These are phyloP conservation scores for Rubroshorea leprosula DNA, from an alignment of 345 rosid species.

Conservation along the genomic window DNA sequence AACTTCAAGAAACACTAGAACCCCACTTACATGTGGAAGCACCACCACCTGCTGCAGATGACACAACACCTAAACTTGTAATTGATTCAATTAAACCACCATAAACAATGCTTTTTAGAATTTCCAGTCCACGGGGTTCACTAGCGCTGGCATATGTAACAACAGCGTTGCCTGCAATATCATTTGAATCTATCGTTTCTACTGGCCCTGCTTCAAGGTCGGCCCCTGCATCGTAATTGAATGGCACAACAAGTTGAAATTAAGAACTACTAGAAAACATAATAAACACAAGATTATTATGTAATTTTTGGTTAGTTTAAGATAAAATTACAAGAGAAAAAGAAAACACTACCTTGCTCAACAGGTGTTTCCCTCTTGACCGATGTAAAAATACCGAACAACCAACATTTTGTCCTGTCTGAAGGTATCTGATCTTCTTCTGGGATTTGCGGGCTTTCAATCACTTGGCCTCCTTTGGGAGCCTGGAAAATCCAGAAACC, in stretches of 20 bases:
- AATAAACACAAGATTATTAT: neutral
- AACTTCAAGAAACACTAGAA: no score
- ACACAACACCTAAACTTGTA: constrained; percentile 69
- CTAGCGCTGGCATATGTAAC: neutral
- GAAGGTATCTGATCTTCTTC: no score
- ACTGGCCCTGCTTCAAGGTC: constrained; percentile 15
- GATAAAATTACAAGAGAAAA: no score
- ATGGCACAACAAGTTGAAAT: neutral
- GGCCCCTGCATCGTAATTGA: constrained; percentile 24
- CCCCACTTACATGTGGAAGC: constrained; percentile 55
- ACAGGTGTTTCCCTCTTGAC: no score
- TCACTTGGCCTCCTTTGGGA: no score
- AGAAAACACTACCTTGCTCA: no score
- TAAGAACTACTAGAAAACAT: neutral
- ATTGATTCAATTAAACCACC: constrained; percentile 82
- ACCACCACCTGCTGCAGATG: constrained; percentile 86
- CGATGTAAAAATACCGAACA: no score
- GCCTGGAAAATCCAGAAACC: no score
- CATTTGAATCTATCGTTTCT: neutral
- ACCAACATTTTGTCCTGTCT: no score
- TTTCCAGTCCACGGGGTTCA: constrained; percentile 39
- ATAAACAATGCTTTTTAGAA: constrained; percentile 73
- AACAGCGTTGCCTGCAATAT: constrained; percentile 1
- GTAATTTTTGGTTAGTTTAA: no score
- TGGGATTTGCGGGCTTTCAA: no score